A percentile compares a stretch with the other conserved stretches of the same genome.
phyloP scores from a whole-genome alignment of 345 rosid species.

The Moricandia moricandioides region DNA sequence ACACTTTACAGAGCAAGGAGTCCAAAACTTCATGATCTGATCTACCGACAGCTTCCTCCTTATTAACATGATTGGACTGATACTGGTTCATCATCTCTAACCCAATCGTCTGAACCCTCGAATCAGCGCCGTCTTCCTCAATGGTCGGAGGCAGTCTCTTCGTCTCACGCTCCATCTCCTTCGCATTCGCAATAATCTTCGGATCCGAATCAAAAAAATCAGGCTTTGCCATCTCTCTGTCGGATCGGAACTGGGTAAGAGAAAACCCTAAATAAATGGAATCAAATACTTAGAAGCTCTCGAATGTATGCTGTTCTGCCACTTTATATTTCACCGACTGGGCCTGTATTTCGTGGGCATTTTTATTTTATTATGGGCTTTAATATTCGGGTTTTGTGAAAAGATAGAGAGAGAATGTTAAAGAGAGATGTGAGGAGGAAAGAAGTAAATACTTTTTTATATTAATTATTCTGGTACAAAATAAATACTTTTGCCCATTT shows the following conservation, averaged over 20 bases:
- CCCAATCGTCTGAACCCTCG: slow-evolving; percentile 47
- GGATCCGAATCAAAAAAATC: slow-evolving; percentile 63
- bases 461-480: no score
- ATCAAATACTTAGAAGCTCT: no score
- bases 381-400: not conserved
- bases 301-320: no score
- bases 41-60: slow-evolving; percentile 52
- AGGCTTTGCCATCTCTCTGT: slow-evolving; percentile 61
- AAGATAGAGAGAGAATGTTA: slow-evolving; percentile 1
- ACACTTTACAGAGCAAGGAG: slow-evolving; percentile 63
- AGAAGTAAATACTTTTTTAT: not conserved
- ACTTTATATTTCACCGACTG: no score
- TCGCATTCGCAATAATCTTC: slow-evolving; percentile 51
- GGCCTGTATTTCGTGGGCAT: no score
- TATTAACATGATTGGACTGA: slow-evolving; percentile 27
- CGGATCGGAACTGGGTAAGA: no score
- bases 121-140: slow-evolving; percentile 57
- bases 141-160: slow-evolving; percentile 60
- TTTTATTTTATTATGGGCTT: no score
- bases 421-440: slow-evolving; percentile 26
- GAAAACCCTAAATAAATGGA: no score
- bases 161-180: slow-evolving; percentile 69
- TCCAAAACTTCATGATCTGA: slow-evolving; percentile 61
- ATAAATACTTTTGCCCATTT: no score
- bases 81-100: slow-evolving; percentile 45